phyloP scores from a whole-genome alignment of 345 rosid species.

The Streptanthus diversifolius region DNA sequence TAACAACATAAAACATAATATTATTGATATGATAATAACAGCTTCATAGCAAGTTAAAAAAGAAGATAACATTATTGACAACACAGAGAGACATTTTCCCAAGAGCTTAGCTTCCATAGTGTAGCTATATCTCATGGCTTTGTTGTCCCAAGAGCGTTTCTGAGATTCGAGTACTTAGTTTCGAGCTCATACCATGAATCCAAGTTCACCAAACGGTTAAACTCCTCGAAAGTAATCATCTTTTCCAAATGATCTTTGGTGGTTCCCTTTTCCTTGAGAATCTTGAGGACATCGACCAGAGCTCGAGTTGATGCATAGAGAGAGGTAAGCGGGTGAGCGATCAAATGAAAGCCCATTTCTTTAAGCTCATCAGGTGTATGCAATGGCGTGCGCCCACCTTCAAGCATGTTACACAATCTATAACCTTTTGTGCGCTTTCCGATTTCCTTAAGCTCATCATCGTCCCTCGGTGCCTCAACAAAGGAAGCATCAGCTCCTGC shows the following conservation, averaged over 20 bases:
- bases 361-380: slow-evolving; percentile 49
- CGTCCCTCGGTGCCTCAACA: slow-evolving; percentile 52
- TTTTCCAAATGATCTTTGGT: slow-evolving; percentile 40
- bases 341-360: slow-evolving; percentile 48
- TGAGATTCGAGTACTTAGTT: slow-evolving; percentile 36
- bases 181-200: slow-evolving; percentile 50
- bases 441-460: slow-evolving; percentile 44
- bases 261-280: slow-evolving; percentile 41
- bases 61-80: slow-evolving; percentile 15
- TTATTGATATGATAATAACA: slow-evolving; percentile 5
- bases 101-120: neutral
- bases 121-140: slow-evolving; percentile 3
- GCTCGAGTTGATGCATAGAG: slow-evolving; percentile 47
- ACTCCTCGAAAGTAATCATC: slow-evolving; percentile 48
- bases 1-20: neutral
- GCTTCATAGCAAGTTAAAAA: slow-evolving; percentile 10
- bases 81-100: neutral
- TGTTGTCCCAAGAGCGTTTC: slow-evolving; percentile 30
- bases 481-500: slow-evolving; percentile 53
- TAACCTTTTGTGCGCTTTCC: slow-evolving; percentile 41
- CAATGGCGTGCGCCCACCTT: slow-evolving; percentile 51
- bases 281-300: slow-evolving; percentile 42
- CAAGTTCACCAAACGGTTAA: slow-evolving; percentile 41
- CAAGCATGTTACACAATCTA: slow-evolving; percentile 49
- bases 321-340: slow-evolving; percentile 28